A percentile compares a stretch with the other conserved stretches of the same genome.
phyloP scores from a whole-genome alignment of 495 filamentous ascomycete species.

The Glutinoglossum americanum region DNA sequence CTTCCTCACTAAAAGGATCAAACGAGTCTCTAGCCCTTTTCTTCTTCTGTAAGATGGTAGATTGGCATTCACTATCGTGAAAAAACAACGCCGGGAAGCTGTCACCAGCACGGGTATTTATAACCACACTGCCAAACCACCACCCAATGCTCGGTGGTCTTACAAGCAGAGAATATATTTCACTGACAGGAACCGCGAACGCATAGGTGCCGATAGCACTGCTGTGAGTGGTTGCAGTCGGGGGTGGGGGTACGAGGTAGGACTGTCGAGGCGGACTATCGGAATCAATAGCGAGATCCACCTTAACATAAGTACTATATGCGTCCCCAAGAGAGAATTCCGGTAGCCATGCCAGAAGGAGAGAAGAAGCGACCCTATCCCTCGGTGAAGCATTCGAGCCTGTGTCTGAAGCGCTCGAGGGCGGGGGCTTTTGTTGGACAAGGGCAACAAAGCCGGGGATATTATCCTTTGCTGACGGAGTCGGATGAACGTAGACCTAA shows the following conservation, averaged over 20 bases:
- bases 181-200: conserved; percentile 74
- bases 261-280: conserved; percentile 63
- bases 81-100: conserved; percentile 92
- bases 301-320: conserved; percentile 78
- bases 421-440: conserved; percentile 59
- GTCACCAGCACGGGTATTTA: conserved; percentile 76
- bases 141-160: conserved; percentile 85
- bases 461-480: conserved; percentile 82
- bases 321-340: conserved; percentile 76
- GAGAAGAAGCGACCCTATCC: conserved; percentile 28
- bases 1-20: conserved; percentile 70
- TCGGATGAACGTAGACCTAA: conserved; percentile 93
- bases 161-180: conserved; percentile 77
- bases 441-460: conserved; percentile 91
- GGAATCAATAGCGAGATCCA: conserved; percentile 57
- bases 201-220: conserved; percentile 67
- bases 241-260: conserved; percentile 80
- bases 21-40: conserved; percentile 61
- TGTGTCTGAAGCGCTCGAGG: conserved; percentile 23
- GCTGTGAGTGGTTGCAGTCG: conserved; percentile 43
- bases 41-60: conserved; percentile 84
- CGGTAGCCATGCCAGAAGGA: conserved; percentile 82
- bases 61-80: conserved; percentile 90
- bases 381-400: neutral
- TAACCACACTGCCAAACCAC: conserved; percentile 92